phyloP scores from a whole-genome alignment of 176 grass and related monocot genomes.

The Juncus effusus region DNA sequence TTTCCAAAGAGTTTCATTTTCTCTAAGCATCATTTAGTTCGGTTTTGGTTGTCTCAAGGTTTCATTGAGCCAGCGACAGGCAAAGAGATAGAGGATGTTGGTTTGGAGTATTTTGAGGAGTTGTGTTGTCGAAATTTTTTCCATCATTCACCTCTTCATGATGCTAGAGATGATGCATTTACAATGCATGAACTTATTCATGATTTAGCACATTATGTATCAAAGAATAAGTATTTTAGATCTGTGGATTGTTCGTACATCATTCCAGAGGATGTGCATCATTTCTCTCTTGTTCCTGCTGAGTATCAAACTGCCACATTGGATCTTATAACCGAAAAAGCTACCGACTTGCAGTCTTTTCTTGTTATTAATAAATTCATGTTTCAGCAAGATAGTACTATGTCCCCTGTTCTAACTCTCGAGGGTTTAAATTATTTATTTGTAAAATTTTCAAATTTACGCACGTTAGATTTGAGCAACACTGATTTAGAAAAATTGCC shows the following conservation, averaged over 20 bases:
- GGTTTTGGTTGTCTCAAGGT: slow-evolving; percentile 32
- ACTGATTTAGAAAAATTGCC: slow-evolving; percentile 22
- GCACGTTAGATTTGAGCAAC: slow-evolving; percentile 29
- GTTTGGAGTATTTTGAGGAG: slow-evolving; percentile 30
- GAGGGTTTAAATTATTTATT: slow-evolving; percentile 22
- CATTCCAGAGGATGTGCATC: slow-evolving; percentile 7
- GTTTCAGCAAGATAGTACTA: neutral
- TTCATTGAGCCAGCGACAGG: slow-evolving; percentile 11
- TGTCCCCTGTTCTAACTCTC: slow-evolving; percentile 20
- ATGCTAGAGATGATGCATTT: slow-evolving; percentile 25
- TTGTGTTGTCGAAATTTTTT: slow-evolving; percentile 36
- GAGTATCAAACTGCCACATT: neutral
- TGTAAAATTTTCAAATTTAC: slow-evolving; percentile 23
- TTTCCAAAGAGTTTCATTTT: slow-evolving; percentile 32
- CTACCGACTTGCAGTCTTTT: slow-evolving; percentile 17
- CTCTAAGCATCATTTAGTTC: slow-evolving; percentile 22
- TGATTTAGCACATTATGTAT: slow-evolving; percentile 10
- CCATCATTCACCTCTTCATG: neutral
- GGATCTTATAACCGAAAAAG: slow-evolving; percentile 5
- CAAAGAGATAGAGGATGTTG: slow-evolving; percentile 19
- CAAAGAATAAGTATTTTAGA: neutral
- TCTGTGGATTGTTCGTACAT: neutral
- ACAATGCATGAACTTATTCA: slow-evolving; percentile 32
- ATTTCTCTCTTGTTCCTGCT: slow-evolving; percentile 19
- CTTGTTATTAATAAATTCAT: no score